Percentiles rank a stretch among this genome's conserved stretches.
Conservation (phyloP, 2,329 filamentous ascomycete genomes). For the Chaetomium olivaceum region DNA sequence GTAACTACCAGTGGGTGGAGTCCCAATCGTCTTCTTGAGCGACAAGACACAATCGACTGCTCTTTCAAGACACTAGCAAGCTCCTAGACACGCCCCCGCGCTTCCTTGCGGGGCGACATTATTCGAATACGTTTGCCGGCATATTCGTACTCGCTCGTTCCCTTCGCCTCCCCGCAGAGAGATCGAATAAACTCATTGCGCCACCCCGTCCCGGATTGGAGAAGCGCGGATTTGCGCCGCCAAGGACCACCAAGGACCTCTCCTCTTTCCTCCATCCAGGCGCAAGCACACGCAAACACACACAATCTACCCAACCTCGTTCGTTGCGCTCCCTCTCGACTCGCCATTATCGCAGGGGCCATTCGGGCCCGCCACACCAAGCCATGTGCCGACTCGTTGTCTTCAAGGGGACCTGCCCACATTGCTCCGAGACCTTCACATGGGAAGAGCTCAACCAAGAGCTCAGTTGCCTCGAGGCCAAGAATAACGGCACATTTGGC, state of each 20-base stretch:
- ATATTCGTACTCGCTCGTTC: background rate
- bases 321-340: background rate
- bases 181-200: background rate
- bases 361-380: background rate
- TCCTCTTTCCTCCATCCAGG: background rate
- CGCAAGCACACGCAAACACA: background rate
- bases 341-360: background rate
- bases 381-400: conserved; percentile 51
- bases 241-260: background rate
- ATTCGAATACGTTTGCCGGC: too few relatives aligned
- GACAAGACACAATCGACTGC: background rate
- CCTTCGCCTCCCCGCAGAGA: background rate
- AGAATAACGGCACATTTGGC: conserved; percentile 50
- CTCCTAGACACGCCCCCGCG: background rate
- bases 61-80: background rate
- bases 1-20: background rate
- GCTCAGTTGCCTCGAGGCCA: conserved; percentile 51
- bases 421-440: conserved; percentile 43
- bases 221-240: conserved; percentile 9
- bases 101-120: background rate
- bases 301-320: background rate
- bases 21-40: background rate
- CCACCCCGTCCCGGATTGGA: conserved; percentile 1
- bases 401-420: conserved; percentile 48
- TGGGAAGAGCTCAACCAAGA: conserved; percentile 50